Base-by-base conservation (phyloP, 192 early-diverging fungal species). In the Linnemannia exigua region DNA sequence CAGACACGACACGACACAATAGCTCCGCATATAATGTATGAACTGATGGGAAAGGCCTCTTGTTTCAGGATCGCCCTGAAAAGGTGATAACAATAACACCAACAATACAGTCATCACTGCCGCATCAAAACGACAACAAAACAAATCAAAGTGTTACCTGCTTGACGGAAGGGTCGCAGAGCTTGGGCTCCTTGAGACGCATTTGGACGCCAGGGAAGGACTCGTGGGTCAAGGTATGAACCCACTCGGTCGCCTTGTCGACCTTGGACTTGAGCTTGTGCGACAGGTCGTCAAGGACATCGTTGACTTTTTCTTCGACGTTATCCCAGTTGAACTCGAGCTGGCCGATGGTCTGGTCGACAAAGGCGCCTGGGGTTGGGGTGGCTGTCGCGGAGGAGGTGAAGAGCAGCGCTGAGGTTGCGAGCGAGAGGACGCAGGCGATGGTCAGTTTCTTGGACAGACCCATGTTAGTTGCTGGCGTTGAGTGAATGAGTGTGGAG, bases 111-210 rank as follows among this genome's bases (percentile, higher is more conserved):
- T 52, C 52, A 54, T 54, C 52, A 68, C 33, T 33, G 28, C 3
- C n/a, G 15, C 63, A 5, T 15, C 7, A 70, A 47, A 50, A 71
- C 17, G 77, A 17, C 50, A 20, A 22, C 33, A 19, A 46, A 33
- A 50, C 35, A 25, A 1, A 76, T 8, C 50, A 46, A 11, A n/a
- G 1, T 25, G 9, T 69, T 89, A 95, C 93, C 92, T 98, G 98
- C 79, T 97, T 95, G 66, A 97, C 95, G 77, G 92, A 90, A 61
- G 92, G 88, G 79, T 98, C 97, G 87, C 98, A 99, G 63, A 99
- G 90, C 41, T 89, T 83, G 51, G 95, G 95, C 76, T 93, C 79
- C 89, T 95, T 96, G 71, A 94, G 90, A 75, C 95, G 93, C 69
- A 97, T 89, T 82, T 92, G 82, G 86, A 94, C 94, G 69, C 94